Conservation (phyloP, 257 asterid genomes). For the Apocynum venetum region DNA sequence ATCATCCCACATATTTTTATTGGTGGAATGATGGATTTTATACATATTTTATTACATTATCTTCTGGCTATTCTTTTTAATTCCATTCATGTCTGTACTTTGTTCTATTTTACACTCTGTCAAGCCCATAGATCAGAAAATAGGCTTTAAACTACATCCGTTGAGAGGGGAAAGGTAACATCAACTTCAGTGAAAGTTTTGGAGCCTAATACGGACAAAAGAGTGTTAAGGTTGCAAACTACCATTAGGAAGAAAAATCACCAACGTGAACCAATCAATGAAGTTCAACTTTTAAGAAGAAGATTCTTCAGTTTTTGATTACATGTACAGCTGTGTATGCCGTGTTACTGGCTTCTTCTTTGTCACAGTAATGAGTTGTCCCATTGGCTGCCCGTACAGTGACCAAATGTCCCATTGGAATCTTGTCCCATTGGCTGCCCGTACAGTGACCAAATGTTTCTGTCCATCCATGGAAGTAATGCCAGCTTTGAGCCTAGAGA, state of each 20-base stretch:
- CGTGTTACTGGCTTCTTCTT: background rate
- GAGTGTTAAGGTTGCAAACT: constrained; percentile 10
- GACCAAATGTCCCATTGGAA: background rate
- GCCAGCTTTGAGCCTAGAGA: no score
- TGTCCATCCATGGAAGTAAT: no score
- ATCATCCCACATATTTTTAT: no score
- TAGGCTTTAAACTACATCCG: background rate
- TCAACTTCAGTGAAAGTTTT: background rate
- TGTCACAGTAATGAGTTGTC: constrained; percentile 9
- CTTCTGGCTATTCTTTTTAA: background rate
- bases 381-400: background rate
- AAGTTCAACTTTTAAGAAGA: background rate
- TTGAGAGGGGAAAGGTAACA: background rate
- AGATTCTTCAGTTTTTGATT: constrained; percentile 1
- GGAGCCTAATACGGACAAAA: constrained; percentile 37
- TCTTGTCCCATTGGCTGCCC: background rate
- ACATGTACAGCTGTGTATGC: background rate
- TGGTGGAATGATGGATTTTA: background rate
- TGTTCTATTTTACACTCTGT: background rate
- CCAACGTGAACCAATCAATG: background rate
- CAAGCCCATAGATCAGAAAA: background rate
- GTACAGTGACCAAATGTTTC: no score
- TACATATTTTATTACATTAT: background rate
- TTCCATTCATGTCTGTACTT: background rate
- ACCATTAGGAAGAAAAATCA: background rate